Base-by-base conservation (phyloP, 208 protist species). In the Acanthamoeba castellanii region DNA sequence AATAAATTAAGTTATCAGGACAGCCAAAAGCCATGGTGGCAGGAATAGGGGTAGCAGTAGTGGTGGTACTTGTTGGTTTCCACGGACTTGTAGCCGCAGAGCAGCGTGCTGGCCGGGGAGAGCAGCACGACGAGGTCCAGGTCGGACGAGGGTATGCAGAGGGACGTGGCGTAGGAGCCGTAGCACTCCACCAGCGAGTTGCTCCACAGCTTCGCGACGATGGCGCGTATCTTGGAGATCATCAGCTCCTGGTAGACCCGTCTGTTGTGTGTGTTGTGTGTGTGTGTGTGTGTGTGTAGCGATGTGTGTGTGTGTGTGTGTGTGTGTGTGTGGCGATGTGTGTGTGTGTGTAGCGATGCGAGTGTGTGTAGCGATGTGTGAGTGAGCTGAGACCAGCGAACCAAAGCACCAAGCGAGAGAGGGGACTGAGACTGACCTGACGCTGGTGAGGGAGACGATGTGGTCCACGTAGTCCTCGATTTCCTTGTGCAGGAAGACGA, bases 381-480 rank as follows among this genome's bases (percentile, higher is more conserved):
- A 76, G 6, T 32, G 70, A 27, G 70, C 9, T 11, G 16, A 5
- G 70, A 78, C 0, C 20, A 87, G 37, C 27, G 7, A 70, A 30
- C 85, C 5, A 91, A 70, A 1, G 37, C 1, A 37, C 59, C 14
- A 14, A 92, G 27, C 7, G 50, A 32, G 16, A 50, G 25, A 0
- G 11, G 66, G 9, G 27, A 20, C 25, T 50, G 8, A 32, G 30
- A 30, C 25, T 7, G 6, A 66, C 82, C 82, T 52, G 25, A 89
- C 82, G 30, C 34, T 61, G 82, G 82, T 89, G 30, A 89, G 47
- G 34, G 82, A 20, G 8, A 61, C 82, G 34, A 61, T 66, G 30
- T 92, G 47, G 59, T 92, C 74, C 14, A 92, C 87, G 42, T 92
- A 92, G 87, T 92, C 87, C 66, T 92, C 87, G 37, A 92, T 74